These are phyloP conservation scores for Rhododendron kiyosumense DNA, from an alignment of 148 eudicot genomes.

Conservation along the genomic window DNA sequence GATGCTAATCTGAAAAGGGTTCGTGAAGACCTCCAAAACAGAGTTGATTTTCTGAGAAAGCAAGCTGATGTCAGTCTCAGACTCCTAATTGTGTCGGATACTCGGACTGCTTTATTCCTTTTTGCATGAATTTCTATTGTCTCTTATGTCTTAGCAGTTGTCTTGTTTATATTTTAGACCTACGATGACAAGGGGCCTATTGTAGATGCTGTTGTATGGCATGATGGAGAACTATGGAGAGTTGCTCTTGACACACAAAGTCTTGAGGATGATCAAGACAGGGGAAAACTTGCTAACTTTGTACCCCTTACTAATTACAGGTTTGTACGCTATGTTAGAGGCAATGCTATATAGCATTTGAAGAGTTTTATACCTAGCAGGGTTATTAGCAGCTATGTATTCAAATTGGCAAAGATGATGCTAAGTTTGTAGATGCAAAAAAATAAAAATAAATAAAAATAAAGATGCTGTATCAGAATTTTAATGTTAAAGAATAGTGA, in stretches of 20 bases:
- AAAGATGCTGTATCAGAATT: background rate
- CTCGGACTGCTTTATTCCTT: conserved; percentile 2
- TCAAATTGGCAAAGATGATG: background rate
- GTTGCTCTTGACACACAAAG: conserved; percentile 91
- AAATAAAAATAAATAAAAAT: background rate
- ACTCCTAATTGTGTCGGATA: conserved; percentile 15
- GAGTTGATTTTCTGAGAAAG: conserved; percentile 74
- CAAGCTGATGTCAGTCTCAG: conserved; percentile 62
- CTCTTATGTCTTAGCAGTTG: conserved; percentile 14
- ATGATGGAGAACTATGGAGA: conserved; percentile 96
- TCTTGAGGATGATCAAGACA: conserved; percentile 79
- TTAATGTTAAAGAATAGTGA: background rate
- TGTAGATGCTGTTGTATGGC: conserved; percentile 98
- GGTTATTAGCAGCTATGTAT: background rate
- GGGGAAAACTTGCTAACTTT: conserved; percentile 82
- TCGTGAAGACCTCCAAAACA: conserved; percentile 84
- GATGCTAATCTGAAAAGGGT: conserved; percentile 61
- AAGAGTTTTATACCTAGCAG: background rate
- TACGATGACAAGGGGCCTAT: conserved; percentile 97
- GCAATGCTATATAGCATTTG: background rate
- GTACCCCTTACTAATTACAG: conserved; percentile 85
- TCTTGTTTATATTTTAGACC: conserved; percentile 36
- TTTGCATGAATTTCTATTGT: background rate
- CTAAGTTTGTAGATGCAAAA: background rate
- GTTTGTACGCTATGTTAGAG: conserved; percentile 25